A percentile compares a stretch with the other conserved stretches of the same genome.
phyloP scores from a whole-genome alignment of 495 filamentous ascomycete species.

The Ramalina intermedia region DNA sequence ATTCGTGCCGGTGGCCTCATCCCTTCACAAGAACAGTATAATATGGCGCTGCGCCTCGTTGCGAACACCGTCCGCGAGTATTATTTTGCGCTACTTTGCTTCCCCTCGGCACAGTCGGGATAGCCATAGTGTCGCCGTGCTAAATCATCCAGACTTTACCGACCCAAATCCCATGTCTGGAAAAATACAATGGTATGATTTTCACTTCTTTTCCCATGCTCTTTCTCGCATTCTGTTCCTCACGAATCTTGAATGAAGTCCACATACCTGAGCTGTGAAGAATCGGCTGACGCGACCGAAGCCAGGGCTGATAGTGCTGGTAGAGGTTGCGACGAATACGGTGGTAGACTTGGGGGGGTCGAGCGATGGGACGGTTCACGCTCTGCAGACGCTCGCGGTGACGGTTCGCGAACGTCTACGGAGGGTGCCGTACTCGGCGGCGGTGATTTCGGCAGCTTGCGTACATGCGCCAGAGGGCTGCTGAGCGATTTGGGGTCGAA shows the following conservation, averaged over 20 bases:
- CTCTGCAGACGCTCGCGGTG: conserved; percentile 14
- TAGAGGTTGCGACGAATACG: conserved; percentile 28
- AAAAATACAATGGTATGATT: background rate
- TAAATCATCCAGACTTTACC: background rate
- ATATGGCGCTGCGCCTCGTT: background rate
- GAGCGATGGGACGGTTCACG: conserved; percentile 25
- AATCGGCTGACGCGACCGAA: conserved; percentile 43
- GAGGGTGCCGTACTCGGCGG: conserved; percentile 20
- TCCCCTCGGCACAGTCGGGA: background rate
- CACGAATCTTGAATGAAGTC: background rate
- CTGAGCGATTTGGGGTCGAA: conserved; percentile 37
- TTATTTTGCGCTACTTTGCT: background rate
- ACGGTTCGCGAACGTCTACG: conserved; percentile 2
- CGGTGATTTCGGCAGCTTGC: conserved; percentile 26
- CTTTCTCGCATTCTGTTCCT: background rate
- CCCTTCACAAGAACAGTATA: background rate
- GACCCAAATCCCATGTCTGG: background rate
- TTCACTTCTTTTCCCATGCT: background rate
- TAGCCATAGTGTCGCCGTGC: background rate
- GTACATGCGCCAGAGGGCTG: conserved; percentile 20
- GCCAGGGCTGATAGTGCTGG: conserved; percentile 49
- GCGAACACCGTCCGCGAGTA: background rate
- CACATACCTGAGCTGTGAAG: conserved; percentile 54
- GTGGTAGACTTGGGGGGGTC: conserved; percentile 17
- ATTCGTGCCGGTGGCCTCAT: conserved; percentile 3